Percentiles rank a stretch among this genome's conserved stretches.
Evolutionary conservation across 306 rosid species (phyloP).

Genomic region (Fagus sylvatica): DNA sequence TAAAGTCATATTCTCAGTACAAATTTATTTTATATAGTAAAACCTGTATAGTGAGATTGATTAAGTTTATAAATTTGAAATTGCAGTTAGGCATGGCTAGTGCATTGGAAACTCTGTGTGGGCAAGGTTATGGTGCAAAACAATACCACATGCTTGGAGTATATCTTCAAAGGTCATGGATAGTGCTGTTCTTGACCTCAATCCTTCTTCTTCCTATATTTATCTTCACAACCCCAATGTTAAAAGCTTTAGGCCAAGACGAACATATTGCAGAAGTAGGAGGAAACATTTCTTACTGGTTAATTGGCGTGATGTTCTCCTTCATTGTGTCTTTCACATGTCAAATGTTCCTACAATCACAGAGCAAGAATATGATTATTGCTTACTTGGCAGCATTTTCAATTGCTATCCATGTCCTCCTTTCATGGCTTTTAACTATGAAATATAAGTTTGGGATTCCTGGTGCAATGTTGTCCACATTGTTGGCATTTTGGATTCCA

Average conservation of each 20-base stretch:
- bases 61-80: neutral
- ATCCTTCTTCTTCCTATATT: conserved; percentile 45
- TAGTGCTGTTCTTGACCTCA: conserved; percentile 41
- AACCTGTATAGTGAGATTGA: too few relatives aligned
- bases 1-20: too few relatives aligned
- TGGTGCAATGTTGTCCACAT: conserved; percentile 54
- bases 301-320: conserved; percentile 42
- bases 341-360: conserved; percentile 65
- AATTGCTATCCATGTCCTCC: conserved; percentile 30
- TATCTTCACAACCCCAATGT: conserved; percentile 49
- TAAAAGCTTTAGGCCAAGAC: conserved; percentile 51
- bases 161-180: conserved; percentile 71
- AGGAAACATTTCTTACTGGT: conserved; percentile 56
- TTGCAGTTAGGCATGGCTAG: conserved; percentile 70
- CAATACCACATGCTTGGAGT: conserved; percentile 59
- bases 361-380: conserved; percentile 57
- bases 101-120: conserved; percentile 68
- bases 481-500: conserved; percentile 55
- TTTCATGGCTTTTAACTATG: conserved; percentile 62
- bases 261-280: conserved; percentile 37
- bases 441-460: conserved; percentile 50
- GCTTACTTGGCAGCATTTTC: conserved; percentile 55
- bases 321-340: conserved; percentile 48
- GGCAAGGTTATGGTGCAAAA: conserved; percentile 70
- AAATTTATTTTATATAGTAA: too few relatives aligned